Base-by-base conservation (phyloP, 2,329 filamentous ascomycete genomes). In the Teratosphaeriaceae sp. region DNA sequence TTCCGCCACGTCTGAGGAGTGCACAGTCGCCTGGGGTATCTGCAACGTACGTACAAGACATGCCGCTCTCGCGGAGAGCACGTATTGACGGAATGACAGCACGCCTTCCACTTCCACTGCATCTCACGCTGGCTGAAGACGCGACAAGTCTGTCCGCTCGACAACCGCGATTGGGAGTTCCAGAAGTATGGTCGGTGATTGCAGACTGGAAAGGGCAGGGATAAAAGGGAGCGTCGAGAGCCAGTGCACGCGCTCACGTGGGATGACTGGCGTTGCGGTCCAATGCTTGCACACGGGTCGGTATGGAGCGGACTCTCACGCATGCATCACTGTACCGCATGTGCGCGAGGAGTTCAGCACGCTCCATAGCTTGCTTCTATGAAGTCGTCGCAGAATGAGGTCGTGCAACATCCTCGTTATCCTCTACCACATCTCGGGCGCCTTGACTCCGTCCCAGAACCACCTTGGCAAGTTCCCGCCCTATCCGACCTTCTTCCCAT, bases 101-200 rank as follows among this genome's bases (percentile, higher is more conserved):
- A 98, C 63, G 92, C 92, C 22, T 98, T 98, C 76, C 92, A 98
- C 69, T 98, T 98, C 72, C 92, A 98, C 72, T 98, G 92, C 74
- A 98, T 98, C 63, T 97, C 92, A 11, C 80, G 92, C 69, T 98
- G 92, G 92, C 75, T 98, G 46, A 98, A 98, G 76, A 95, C 92
- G n/a, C 83, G 92, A 63, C 92, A 97, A 65, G 92, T 98, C 38
- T 98, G 92, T 64, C 92, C 92, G 13, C 74, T 98, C 34, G 92
- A 98, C 71, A 98, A 98, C 71, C 77, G 90, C 58, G 92, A 98
- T 68, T 98, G 92, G 92, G 92, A 98, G 65, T 98, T 97, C 74
- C 92, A 98, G 70, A 98, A 97, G 68, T 98, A 98, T 65, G 92
- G 92, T 53, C 77, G 80, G 59, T 84, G 71, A 63, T n/a, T n/a